These are phyloP conservation scores for Catharanthus roseus DNA, from an alignment of 257 asterid species.

Conservation along the genomic window DNA sequence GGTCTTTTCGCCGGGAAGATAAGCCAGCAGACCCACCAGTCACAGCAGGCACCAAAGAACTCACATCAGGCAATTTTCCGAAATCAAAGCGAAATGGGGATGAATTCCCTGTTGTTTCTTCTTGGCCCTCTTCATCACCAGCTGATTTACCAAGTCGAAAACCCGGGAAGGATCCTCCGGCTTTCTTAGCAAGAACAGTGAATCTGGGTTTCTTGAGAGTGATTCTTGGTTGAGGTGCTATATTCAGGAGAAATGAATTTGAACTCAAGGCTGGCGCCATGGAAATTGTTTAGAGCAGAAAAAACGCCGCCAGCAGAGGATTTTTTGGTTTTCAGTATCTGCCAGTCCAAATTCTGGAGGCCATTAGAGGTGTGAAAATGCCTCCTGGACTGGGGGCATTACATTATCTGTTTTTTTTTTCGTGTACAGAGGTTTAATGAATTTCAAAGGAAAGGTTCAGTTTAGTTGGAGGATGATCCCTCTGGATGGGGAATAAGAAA, in stretches of 20 bases:
- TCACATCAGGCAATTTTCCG: slow-evolving; percentile 52
- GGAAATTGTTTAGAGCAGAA: slow-evolving; percentile 9
- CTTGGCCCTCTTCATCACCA: slow-evolving; percentile 24
- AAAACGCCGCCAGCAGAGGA: slow-evolving; percentile 10
- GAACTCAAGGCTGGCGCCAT: slow-evolving; percentile 92
- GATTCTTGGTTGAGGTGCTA: slow-evolving; percentile 45
- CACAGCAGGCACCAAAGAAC: slow-evolving; percentile 54
- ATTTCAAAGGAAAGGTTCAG: slow-evolving; percentile 4
- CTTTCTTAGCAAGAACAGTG: slow-evolving; percentile 46
- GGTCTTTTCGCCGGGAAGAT: slow-evolving; percentile 59
- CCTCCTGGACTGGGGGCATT: not conserved
- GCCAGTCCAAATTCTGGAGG: too few relatives aligned
- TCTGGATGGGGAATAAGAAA: slow-evolving; percentile 21
- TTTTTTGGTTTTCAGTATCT: too few relatives aligned
- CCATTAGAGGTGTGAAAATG: slow-evolving; percentile 4
- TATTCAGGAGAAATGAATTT: slow-evolving; percentile 52
- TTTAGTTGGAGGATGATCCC: slow-evolving; percentile 13
- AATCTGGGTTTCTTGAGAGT: slow-evolving; percentile 30
- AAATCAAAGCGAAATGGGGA: slow-evolving; percentile 58
- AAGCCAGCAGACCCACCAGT: slow-evolving; percentile 48
- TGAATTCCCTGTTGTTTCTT: slow-evolving; percentile 28
- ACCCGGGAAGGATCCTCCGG: slow-evolving; percentile 27
- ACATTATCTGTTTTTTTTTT: slow-evolving; percentile 13
- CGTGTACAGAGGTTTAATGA: not conserved
- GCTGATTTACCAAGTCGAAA: slow-evolving; percentile 26